Evolutionary conservation across 176 grass and related monocot species (phyloP), one percentile per base, ranked within the genome.

Genomic region (Leersia perrieri): DNA sequence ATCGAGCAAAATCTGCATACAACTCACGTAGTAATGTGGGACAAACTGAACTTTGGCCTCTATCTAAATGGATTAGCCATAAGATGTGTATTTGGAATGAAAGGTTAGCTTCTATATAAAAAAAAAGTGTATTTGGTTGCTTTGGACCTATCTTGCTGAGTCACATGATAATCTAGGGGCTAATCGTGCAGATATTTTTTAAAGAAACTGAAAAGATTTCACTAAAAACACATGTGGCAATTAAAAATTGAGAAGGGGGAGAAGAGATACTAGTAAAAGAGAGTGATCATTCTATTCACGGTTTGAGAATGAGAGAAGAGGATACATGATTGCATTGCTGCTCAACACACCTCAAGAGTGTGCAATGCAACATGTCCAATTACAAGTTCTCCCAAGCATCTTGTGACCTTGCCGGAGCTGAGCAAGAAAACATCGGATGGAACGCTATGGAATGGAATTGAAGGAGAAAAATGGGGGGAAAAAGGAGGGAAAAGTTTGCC

Each of bases 271-370:
- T n/a, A n/a, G n/a, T 11, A 27, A 66, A 49, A 70, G 12, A 9
- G 66, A 16, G 45, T 45, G 60, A 70, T 82, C 60, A 88, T 91
- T 85, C 86, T 74, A n/a, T 66, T 91, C 86, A 91, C 86, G 86
- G 85, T 85, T 85, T 85, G 82, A 71, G 77, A 80, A 91, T 82
- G 85, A 91, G 30, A 60, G 79, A 61, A 75, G 79, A 65, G 74
- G 32, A 31, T 86, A 29, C 73, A 73, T 86, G 83, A 90, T 86
- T 90, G 83, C 65, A 60, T 73, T 86, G 73, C 30, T 73, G 9
- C 73, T 77, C 53, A 64, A 28, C 41, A 58, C 20, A 55, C 77
- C 40, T 72, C 78, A 42, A 78, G 78, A 72, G 70, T 45, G 77
- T 39, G 67, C 55, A 72, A 58, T 33, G 42, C 82, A n/a, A 57